Conservation (phyloP, 495 filamentous ascomycete species). For the Penicillium riverlandense region DNA sequence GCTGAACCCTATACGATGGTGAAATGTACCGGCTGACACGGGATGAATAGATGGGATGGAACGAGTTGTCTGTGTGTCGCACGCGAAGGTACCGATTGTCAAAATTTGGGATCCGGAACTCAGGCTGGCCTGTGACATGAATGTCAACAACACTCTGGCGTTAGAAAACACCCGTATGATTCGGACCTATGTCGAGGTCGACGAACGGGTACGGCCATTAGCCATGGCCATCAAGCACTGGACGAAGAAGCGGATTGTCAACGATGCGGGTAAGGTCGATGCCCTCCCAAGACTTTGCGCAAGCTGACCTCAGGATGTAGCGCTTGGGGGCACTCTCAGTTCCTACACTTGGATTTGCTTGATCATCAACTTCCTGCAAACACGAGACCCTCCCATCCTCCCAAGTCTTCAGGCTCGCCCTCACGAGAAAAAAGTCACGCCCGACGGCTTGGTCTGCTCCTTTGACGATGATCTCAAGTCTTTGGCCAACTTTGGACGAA, state of each 20-base stretch:
- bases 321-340: constrained; percentile 87
- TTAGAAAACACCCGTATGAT: constrained; percentile 98
- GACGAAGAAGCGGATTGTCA: constrained; percentile 86
- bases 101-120: constrained; percentile 98
- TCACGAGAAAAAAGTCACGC: constrained; percentile 49
- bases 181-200: constrained; percentile 91
- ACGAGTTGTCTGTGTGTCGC: constrained; percentile 84
- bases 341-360: constrained; percentile 99
- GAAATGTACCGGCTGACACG: not conserved
- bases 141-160: constrained; percentile 92
- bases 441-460: constrained; percentile 56
- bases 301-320: constrained; percentile 37
- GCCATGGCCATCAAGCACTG: constrained; percentile 97
- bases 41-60: constrained; percentile 77
- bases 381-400: constrained; percentile 77
- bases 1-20: constrained; percentile 14
- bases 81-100: constrained; percentile 95
- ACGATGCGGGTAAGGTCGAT: constrained; percentile 76
- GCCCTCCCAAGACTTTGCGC: not conserved
- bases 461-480: constrained; percentile 82
- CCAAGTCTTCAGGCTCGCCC: constrained; percentile 78
- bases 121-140: constrained; percentile 90
- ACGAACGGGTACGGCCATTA: constrained; percentile 80
- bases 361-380: constrained; percentile 94
- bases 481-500: constrained; percentile 63